phyloP scores from a whole-genome alignment of 345 rosid genomes.

The Raphanus raphanistrum region DNA sequence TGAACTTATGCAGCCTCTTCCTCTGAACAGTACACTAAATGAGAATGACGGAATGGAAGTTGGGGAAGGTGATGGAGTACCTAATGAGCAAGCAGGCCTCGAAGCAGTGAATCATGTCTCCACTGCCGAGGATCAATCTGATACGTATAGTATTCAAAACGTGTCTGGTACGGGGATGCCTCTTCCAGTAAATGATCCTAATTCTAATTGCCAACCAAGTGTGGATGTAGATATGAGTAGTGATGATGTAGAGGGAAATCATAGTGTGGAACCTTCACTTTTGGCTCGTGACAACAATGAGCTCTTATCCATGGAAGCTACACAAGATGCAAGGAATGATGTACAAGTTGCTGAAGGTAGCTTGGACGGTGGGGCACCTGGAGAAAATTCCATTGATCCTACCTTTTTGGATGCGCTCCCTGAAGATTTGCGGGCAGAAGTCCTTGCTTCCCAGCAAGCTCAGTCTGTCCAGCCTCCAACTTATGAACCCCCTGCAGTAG shows the following conservation, averaged over 20 bases:
- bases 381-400: conserved; percentile 84
- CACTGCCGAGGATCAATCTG: conserved; percentile 44
- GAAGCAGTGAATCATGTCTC: conserved; percentile 49
- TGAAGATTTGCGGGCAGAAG: conserved; percentile 91
- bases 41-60: conserved; percentile 70
- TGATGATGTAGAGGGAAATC: conserved; percentile 59
- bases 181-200: conserved; percentile 36
- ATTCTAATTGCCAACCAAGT: conserved; percentile 42
- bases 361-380: conserved; percentile 58
- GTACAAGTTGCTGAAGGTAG: conserved; percentile 50
- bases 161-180: conserved; percentile 43
- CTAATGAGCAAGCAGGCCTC: conserved; percentile 45
- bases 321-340: conserved; percentile 19
- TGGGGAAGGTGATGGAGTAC: conserved; percentile 55
- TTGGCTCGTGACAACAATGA: conserved; percentile 44
- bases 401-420: conserved; percentile 96
- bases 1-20: conserved; percentile 57
- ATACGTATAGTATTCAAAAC: conserved; percentile 44
- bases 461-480: conserved; percentile 87
- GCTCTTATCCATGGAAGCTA: conserved; percentile 45
- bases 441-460: conserved; percentile 96
- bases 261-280: conserved; percentile 46
- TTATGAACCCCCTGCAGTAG: conserved; percentile 83
- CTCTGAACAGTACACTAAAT: conserved; percentile 53
- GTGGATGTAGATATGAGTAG: conserved; percentile 82